phyloP scores from a whole-genome alignment of 2,329 filamentous ascomycete species.

The Chaetomiaceae sp. region DNA sequence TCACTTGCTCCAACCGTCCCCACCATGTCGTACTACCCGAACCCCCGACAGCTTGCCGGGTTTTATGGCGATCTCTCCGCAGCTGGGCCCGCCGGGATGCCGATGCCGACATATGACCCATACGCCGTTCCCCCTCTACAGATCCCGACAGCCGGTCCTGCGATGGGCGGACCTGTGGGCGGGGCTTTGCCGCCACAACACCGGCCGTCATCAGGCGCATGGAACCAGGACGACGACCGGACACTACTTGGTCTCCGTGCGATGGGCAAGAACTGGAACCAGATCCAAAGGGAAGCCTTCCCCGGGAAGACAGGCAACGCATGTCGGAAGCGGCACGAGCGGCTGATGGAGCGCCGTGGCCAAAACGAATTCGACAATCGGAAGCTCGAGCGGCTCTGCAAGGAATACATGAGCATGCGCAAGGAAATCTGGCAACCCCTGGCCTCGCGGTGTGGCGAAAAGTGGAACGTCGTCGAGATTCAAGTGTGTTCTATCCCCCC shows the following conservation, averaged over 20 bases:
- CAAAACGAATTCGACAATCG: conserved; percentile 74
- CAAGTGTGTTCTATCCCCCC: conserved; percentile 46
- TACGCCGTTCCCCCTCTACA: conserved; percentile 33
- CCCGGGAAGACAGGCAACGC: conserved; percentile 75
- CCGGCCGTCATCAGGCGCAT: conserved; percentile 60
- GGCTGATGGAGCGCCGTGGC: conserved; percentile 70
- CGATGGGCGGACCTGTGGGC: conserved; percentile 27
- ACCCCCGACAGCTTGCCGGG: conserved; percentile 24
- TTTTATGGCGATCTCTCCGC: conserved; percentile 32
- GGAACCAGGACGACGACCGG: conserved; percentile 71
- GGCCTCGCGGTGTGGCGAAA: conserved; percentile 72
- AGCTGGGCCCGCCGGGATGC: conserved; percentile 25
- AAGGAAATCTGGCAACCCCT: conserved; percentile 78
- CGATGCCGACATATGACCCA: conserved; percentile 30
- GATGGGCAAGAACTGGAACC: conserved; percentile 75
- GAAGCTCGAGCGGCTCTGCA: conserved; percentile 68
- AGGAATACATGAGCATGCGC: conserved; percentile 73
- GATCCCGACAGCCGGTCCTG: conserved; percentile 24
- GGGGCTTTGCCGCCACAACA: conserved; percentile 36
- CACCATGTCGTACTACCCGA: conserved; percentile 34
- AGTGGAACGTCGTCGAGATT: conserved; percentile 65
- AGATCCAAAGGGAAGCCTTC: conserved; percentile 73
- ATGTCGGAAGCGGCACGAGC: conserved; percentile 83
- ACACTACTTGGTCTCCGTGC: conserved; percentile 66
- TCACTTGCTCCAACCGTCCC: conserved; percentile 23